Base-by-base conservation (phyloP, 1,139 yeast species). In the Candida sojae region DNA sequence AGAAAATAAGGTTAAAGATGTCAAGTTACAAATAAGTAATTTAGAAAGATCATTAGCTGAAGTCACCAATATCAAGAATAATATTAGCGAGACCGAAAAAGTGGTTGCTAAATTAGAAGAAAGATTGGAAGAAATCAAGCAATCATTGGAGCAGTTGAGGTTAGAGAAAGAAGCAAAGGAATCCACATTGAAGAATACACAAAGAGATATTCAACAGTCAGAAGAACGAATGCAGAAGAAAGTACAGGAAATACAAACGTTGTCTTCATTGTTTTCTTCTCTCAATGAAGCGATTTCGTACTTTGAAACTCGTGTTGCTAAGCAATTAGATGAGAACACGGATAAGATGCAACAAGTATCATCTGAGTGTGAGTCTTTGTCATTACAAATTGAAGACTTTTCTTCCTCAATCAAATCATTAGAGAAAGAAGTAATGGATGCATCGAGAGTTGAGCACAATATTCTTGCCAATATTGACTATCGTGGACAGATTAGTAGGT, bases 1-100 rank as follows among this genome's bases (percentile, higher is more conserved):
- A 30, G 83, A 86, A 44, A 76, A 68, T 42, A 64, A 68, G 30
- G 67, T 86, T 7, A 83, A 84, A 52, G 91, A 86, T 56, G 77
- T 78, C 50, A 77, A 75, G 54, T 65, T 85, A 26, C 64, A 64
- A 4, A 78, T 89, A 8, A 79, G 83, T 54, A 79, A 80, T 48
- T 65, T 84, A 44, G 88, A 84, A 54, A 73, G 70, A 43, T 64
- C 79, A 0, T 63, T 80, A 12, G 62, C 77, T 39, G 84, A 83
- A 42, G 53, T 62, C 5, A 66, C 57, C 33, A 67, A 55, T 42
- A 47, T 56, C 23, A 58, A 57, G 42, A 51, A 45, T 8, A 49
- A 57, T 9, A 54, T 65, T 0, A 41, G 48, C 13, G 70, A 65
- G 23, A 50, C 56, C 26, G 59, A 66, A 39, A 50, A 42, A 4